Evolutionary conservation across 1,284 basidiomycete species (phyloP).

Genomic region (Leccinum solheimii): DNA sequence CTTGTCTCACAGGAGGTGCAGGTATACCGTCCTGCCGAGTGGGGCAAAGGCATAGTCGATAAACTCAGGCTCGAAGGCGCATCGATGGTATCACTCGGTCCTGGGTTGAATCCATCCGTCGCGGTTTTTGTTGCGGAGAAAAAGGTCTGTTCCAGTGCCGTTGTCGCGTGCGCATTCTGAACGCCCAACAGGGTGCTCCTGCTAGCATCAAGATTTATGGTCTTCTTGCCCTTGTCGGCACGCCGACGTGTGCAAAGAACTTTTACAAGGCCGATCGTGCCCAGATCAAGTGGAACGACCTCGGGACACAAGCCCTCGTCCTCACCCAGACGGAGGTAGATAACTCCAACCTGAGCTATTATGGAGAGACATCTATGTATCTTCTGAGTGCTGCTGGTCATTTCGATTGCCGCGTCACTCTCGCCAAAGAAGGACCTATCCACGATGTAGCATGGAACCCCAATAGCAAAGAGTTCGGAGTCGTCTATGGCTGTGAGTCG

Average conservation of each 20-base stretch:
- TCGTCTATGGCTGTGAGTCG: no score
- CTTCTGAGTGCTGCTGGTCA: slow-evolving; percentile 89
- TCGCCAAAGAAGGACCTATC: slow-evolving; percentile 97
- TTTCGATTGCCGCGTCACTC: slow-evolving; percentile 88
- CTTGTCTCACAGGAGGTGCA: slow-evolving; percentile 85
- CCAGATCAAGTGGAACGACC: slow-evolving; percentile 94
- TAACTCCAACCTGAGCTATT: slow-evolving; percentile 96
- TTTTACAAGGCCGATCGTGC: slow-evolving; percentile 72
- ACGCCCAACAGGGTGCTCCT: slow-evolving; percentile 70
- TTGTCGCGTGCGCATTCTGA: background rate
- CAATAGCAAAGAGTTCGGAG: slow-evolving; percentile 41
- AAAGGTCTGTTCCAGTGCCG: slow-evolving; percentile 53
- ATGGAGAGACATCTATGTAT: slow-evolving; percentile 96
- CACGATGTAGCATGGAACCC: slow-evolving; percentile 97
- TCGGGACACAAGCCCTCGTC: slow-evolving; percentile 71
- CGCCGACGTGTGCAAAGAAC: slow-evolving; percentile 78
- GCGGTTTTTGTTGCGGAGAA: slow-evolving; percentile 94
- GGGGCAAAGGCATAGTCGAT: slow-evolving; percentile 76
- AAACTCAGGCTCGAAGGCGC: slow-evolving; percentile 84
- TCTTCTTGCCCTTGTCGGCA: slow-evolving; percentile 58
- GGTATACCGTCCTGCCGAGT: slow-evolving; percentile 81
- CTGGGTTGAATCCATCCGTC: slow-evolving; percentile 80
- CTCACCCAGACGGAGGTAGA: slow-evolving; percentile 74
- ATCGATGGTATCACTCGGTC: slow-evolving; percentile 75
- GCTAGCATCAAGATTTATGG: slow-evolving; percentile 87